A percentile compares a stretch with the other conserved stretches of the same genome.
These are phyloP conservation scores for Leccinum arenicola DNA, from an alignment of 768 basidiomycete species.

Conservation along the genomic window DNA sequence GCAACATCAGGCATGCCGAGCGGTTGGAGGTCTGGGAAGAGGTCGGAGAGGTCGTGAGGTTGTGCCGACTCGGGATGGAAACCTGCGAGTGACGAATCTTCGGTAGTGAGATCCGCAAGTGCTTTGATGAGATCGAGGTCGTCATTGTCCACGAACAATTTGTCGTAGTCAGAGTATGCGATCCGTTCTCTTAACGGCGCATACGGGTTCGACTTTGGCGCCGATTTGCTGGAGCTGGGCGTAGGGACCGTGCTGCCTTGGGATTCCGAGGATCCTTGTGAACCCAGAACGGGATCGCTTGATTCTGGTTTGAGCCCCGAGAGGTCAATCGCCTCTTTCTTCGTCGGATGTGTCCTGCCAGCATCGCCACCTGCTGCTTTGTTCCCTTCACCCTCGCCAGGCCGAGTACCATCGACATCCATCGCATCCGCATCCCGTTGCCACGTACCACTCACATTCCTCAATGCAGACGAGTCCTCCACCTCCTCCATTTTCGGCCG, in stretches of 20 bases:
- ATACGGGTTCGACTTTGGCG: constrained; percentile 44
- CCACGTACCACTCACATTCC: constrained; percentile 19
- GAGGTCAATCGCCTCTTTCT: constrained; percentile 25
- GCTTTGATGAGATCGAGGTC: constrained; percentile 51
- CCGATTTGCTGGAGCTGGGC: constrained; percentile 34
- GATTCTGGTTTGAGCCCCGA: constrained; percentile 54
- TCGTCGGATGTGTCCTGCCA: constrained; percentile 22
- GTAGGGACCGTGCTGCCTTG: constrained; percentile 22
- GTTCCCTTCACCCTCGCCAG: constrained; percentile 29
- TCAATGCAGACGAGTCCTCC: constrained; percentile 50
- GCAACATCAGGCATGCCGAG: constrained; percentile 51
- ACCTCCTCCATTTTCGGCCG: constrained; percentile 54
- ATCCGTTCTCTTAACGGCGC: constrained; percentile 60
- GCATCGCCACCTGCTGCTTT: neutral
- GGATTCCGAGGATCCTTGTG: constrained; percentile 39
- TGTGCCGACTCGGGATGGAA: constrained; percentile 26
- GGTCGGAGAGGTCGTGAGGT: constrained; percentile 52
- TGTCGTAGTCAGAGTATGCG: constrained; percentile 40
- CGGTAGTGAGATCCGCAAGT: constrained; percentile 38
- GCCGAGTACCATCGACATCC: constrained; percentile 31
- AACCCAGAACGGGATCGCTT: constrained; percentile 49
- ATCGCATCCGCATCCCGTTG: constrained; percentile 26
- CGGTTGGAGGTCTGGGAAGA: constrained; percentile 84
- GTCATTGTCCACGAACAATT: constrained; percentile 54
- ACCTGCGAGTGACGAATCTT: constrained; percentile 14